Percentiles rank a stretch among this genome's conserved stretches.
Conservation (phyloP, 306 rosid species). For the Fragaria vesca region DNA sequence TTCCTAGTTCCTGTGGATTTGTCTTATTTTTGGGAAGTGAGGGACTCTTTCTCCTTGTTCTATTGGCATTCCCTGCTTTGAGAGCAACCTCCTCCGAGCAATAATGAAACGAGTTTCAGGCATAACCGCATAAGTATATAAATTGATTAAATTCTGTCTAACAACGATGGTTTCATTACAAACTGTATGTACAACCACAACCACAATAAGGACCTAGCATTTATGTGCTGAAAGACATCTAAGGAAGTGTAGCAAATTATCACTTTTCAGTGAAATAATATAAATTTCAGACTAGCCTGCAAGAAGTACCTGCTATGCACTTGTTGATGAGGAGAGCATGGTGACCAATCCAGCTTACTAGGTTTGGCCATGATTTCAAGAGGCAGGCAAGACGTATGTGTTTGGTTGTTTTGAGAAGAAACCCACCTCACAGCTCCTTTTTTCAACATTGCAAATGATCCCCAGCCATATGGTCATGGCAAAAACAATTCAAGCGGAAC, state of each 20-base stretch:
- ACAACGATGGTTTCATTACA: background rate
- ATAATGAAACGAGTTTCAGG: no score
- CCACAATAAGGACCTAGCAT: background rate
- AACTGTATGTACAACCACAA: background rate
- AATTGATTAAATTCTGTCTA: background rate
- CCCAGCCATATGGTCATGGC: background rate
- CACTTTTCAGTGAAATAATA: background rate
- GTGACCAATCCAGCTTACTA: background rate
- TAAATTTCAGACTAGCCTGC: background rate
- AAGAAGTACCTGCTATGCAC: background rate
- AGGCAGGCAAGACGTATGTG: background rate
- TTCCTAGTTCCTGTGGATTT: background rate
- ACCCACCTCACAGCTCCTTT: background rate
- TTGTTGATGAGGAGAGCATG: background rate
- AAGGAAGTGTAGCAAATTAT: background rate
- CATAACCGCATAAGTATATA: no score
- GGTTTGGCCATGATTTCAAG: background rate
- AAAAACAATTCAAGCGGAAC: background rate
- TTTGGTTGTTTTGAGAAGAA: background rate
- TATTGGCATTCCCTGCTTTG: background rate
- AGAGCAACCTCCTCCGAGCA: background rate
- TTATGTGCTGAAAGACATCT: background rate
- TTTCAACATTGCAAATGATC: background rate
- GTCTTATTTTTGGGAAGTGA: background rate
- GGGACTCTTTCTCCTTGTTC: background rate